phyloP scores from a whole-genome alignment of 805 yeast genomes.

The Sungouiozyma intestinalis region DNA sequence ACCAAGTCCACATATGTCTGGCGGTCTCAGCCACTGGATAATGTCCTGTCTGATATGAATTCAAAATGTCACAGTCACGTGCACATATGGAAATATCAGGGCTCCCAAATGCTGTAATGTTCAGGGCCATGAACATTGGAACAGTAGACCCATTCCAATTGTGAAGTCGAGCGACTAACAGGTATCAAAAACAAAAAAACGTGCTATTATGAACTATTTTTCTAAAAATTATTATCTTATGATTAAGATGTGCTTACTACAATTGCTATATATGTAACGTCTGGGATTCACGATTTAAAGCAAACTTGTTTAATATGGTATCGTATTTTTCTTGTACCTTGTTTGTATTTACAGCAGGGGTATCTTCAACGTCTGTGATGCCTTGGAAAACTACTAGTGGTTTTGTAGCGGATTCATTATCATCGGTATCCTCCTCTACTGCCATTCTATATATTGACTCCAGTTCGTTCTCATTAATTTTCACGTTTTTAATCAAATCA shows the following conservation, averaged over 20 bases:
- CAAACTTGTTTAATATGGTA: neutral
- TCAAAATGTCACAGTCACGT: no score
- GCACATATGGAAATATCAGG: no score
- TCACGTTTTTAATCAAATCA: conserved; percentile 57
- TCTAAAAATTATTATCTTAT: no score
- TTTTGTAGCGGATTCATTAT: neutral
- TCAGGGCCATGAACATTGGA: no score
- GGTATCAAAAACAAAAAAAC: no score
- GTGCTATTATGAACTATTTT: no score
- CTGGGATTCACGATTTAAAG: neutral
- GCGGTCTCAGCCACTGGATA: no score
- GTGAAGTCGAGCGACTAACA: no score
- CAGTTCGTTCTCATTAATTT: conserved; percentile 40
- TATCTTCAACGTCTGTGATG: neutral
- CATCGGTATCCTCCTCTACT: neutral
- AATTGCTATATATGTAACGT: neutral
- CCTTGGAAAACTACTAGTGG: neutral
- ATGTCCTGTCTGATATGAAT: no score
- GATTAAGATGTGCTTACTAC: neutral
- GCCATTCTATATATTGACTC: conserved; percentile 36
- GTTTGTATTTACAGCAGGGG: neutral
- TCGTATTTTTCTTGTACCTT: neutral
- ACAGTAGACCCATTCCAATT: no score
- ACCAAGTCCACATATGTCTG: no score
- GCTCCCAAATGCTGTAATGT: no score